Evolutionary conservation across 2,329 filamentous ascomycete species (phyloP), one percentile per base, ranked within the genome.

Genomic region (Microsporum ferrugineum): DNA sequence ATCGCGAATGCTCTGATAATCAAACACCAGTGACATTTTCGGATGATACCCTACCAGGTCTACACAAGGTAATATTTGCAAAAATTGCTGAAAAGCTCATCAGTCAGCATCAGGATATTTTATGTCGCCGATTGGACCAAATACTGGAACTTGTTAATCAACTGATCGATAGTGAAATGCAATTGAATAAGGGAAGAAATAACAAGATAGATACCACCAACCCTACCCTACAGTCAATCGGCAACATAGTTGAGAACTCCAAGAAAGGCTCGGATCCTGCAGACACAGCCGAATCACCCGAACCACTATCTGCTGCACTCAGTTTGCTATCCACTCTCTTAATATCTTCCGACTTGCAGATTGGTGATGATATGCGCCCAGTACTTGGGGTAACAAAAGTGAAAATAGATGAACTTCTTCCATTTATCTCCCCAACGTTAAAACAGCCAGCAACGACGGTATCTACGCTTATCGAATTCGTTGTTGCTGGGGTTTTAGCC

Each of bases 321-420:
- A 77, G 75, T 60, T 65, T 77, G 17, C 65, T 77, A 2, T 77
- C 75, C 2, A 76, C 75, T 5, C 71, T 77, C 5, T 64, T 77
- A 27, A 70, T 75, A 2, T 77, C 75, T 4, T 72, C 75, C 0
- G 73, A 75, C 7, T 77, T 77, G 41, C 64, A 68, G 1, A 61
- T 68, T 5, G 71, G 73, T 0, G 62, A 67, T 49, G 68, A 71
- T 27, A 70, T 70, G 2, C 61, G 67, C 2, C 66, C 68, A 7
- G 61, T 70, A 1, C 67, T 77, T 2, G 64, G 68, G 41, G 67
- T 63, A 17, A 68, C 75, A 53, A 76, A 75, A 62, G 60, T 63
- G n/a, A 67, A 68, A 29, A 59, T 77, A 55, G 74, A 75, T 60
- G 62, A 67, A n/a, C 65, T 76, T 8, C 66, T 73, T 10, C 70